phyloP scores from a whole-genome alignment of 768 basidiomycete genomes.

The Pholiota conissans region DNA sequence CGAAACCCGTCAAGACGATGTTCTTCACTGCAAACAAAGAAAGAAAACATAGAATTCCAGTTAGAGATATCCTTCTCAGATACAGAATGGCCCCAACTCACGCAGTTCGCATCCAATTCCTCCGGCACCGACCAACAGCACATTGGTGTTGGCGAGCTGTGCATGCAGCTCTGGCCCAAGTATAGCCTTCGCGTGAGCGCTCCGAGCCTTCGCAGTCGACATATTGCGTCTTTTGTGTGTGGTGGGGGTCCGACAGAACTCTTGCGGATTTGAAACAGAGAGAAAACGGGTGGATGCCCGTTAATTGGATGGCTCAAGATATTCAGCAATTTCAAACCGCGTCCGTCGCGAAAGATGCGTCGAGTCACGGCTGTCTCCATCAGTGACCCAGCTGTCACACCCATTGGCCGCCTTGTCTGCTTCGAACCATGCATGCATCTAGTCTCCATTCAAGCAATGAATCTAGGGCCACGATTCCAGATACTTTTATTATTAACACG shows the following conservation, averaged over 20 bases:
- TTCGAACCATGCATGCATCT: background rate
- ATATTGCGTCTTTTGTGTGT: slow-evolving; percentile 21
- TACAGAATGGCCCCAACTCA: slow-evolving; percentile 35
- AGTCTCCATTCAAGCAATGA: background rate
- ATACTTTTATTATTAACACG: too few relatives aligned
- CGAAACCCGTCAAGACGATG: slow-evolving; percentile 89
- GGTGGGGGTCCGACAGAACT: background rate
- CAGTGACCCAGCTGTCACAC: background rate
- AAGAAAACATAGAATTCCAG: background rate
- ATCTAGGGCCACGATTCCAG: too few relatives aligned
- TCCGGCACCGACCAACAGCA: slow-evolving; percentile 92
- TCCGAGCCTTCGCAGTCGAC: slow-evolving; percentile 51
- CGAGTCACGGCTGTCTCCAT: background rate
- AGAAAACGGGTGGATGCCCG: background rate
- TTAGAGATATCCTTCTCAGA: background rate
- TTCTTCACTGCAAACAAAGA: slow-evolving; percentile 77
- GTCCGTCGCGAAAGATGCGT: background rate
- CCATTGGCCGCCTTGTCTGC: background rate
- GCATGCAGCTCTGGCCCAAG: slow-evolving; percentile 72
- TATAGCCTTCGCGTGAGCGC: slow-evolving; percentile 70
- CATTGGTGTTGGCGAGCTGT: slow-evolving; percentile 60
- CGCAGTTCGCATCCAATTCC: slow-evolving; percentile 97
- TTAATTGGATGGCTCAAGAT: background rate
- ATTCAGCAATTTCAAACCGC: too few relatives aligned
- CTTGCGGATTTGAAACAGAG: background rate